These are phyloP conservation scores for Saccharomyces mikatae DNA, from an alignment of 805 yeast species.

Conservation along the genomic window DNA sequence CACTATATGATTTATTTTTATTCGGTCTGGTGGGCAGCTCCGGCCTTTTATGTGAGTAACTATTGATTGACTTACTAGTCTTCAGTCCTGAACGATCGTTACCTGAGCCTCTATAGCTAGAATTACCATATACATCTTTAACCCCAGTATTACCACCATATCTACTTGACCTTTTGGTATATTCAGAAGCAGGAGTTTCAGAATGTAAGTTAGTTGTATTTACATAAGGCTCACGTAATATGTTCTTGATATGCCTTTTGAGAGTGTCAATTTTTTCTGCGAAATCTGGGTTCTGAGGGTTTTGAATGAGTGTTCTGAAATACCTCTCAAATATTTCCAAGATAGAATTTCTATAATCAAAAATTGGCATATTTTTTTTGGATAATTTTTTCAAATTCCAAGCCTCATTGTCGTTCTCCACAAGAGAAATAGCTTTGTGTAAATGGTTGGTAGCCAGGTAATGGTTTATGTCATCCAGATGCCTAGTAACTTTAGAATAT, in stretches of 20 bases:
- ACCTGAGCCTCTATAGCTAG: neutral
- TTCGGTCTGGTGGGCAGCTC: neutral
- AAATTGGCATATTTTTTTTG: constrained; percentile 5
- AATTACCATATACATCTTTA: neutral
- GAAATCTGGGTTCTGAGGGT: constrained; percentile 13
- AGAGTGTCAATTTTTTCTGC: constrained; percentile 6
- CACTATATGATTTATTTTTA: neutral
- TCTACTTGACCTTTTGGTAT: constrained; percentile 12
- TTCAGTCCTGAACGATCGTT: neutral
- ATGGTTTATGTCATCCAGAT: constrained; percentile 15
- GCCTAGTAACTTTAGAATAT: constrained; percentile 12
- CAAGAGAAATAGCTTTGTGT: constrained; percentile 6
- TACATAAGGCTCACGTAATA: constrained; percentile 4
- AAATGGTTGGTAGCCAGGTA: constrained; percentile 12
- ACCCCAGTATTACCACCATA: constrained; percentile 4
- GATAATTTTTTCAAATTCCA: constrained; percentile 6
- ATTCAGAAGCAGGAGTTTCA: constrained; percentile 3
- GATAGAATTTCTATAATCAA: constrained; percentile 7
- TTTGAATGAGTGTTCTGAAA: constrained; percentile 10
- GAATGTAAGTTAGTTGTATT: constrained; percentile 9
- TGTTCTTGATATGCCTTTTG: constrained; percentile 1
- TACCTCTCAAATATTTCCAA: constrained; percentile 7
- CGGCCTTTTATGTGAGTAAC: neutral
- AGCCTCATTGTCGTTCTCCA: constrained; percentile 10
- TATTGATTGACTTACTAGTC: neutral